Evolutionary conservation across 2,329 filamentous ascomycete genomes (phyloP).

Genomic region (Onygena corvina): DNA sequence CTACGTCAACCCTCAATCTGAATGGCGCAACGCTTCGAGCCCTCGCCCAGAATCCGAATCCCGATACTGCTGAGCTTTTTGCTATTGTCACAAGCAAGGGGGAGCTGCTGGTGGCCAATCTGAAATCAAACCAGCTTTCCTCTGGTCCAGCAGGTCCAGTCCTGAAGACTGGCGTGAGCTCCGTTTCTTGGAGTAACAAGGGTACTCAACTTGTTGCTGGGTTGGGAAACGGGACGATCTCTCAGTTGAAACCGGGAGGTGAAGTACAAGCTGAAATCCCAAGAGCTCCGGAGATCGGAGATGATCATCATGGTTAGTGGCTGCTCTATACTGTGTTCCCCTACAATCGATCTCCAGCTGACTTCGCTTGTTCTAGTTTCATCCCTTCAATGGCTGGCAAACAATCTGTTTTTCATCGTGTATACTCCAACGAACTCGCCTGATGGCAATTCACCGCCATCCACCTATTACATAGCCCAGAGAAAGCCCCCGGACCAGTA

Average conservation of each 20-base stretch:
- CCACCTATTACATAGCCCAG: slow-evolving; percentile 68
- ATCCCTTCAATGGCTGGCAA: slow-evolving; percentile 77
- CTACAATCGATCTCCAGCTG: neutral
- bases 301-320: slow-evolving; percentile 53
- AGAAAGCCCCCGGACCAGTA: slow-evolving; percentile 45
- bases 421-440: slow-evolving; percentile 54
- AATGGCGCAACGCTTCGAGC: slow-evolving; percentile 61
- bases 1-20: slow-evolving; percentile 64
- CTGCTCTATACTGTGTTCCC: neutral
- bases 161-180: slow-evolving; percentile 65
- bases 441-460: slow-evolving; percentile 46
- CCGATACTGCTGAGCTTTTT: slow-evolving; percentile 51
- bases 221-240: slow-evolving; percentile 63
- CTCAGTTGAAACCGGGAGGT: slow-evolving; percentile 75
- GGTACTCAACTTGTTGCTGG: slow-evolving; percentile 90
- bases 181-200: slow-evolving; percentile 78
- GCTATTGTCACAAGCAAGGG: slow-evolving; percentile 71
- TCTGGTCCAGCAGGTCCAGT: slow-evolving; percentile 50
- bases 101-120: slow-evolving; percentile 69
- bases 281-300: slow-evolving; percentile 54
- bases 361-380: slow-evolving; percentile 45
- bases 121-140: slow-evolving; percentile 53
- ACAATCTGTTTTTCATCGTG: slow-evolving; percentile 67
- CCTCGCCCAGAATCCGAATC: slow-evolving; percentile 79
- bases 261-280: slow-evolving; percentile 66